Evolutionary conservation across 2,329 filamentous ascomycete genomes (phyloP), one percentile per base, ranked within the genome.

Genomic region (Onygena corvina): DNA sequence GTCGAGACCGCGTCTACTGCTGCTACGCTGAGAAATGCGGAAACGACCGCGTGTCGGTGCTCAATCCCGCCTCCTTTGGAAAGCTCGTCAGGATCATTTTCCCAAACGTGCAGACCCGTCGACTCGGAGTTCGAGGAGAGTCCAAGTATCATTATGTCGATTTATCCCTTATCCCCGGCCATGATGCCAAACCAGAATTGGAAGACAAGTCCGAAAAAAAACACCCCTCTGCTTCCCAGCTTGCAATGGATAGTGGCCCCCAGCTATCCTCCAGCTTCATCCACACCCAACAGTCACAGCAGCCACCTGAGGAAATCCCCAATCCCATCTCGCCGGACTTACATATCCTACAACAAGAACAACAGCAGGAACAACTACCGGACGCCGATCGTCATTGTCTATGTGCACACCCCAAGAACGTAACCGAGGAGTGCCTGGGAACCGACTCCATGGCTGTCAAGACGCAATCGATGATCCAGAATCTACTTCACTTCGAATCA

Each of bases 21-120:
- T 89, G 89, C 64, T 98, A 98, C 65, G 92, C 90, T 44, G 88
- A 86, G 21, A 81, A 86, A 54, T 98, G 92, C 66, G 89, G 86
- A 36, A 93, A 84, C 3, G 89, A 96, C 63, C 81, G 89, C 61
- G 93, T 96, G 33, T 93, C 92, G 0, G 89, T 94, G 7, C 70
- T 98, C 50, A 98, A 98, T 61, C 92, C 92, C 35, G 92, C 92
- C 7, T 96, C 90, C 23, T 98, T 98, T 67, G 92, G 92, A 50
- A 98, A 98, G 67, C 78, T 98, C 36, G 92, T 98, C 29, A 81
- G 92, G 27, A 90, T 98, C 33, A 84, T 98, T 47, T 98, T 96
- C 59, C 90, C 92, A 0, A 90, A 89, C 35, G 82, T 98, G 18
- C 90, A 94, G 67, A 98, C 92, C 27, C 78, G 92, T 52, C 79